Base-by-base conservation (phyloP, 441 rosid genomes). In the Melastoma candidum region DNA sequence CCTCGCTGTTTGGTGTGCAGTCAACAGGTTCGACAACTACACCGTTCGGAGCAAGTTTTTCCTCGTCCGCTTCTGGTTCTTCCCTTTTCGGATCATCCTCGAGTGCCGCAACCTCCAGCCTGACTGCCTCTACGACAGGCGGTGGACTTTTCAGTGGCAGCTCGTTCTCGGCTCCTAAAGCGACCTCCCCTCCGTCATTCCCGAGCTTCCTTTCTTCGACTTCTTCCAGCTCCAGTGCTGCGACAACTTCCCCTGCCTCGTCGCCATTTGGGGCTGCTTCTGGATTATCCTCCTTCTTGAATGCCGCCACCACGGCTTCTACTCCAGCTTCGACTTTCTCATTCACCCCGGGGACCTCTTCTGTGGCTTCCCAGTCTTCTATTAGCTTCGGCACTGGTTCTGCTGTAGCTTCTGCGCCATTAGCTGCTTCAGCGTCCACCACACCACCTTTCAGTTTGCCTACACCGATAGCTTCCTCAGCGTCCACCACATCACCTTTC, bases 61-160 rank as follows among this genome's bases (percentile, higher is more conserved):
- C 66, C 2, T 59, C 69, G 14, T 44, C 73, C 1, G 36, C 66
- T 41, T 49, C 76, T 25, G 24, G 68, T 12, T 46, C 74, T 1
- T 59, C 71, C 17, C 51, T 68, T 58, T 76, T 73, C 52, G 75
- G 73, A 47, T 26, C 60, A 12, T 45, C 67, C 11, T 44, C 75
- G 0, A 65, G 80, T 49, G 49, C 36, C 3, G 7, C 72, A 44
- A 60, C 78, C 26, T 26, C 68, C 4, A 48, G 57, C 1, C 58
- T 59, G 54, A 57, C 76, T 26, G 57, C 68, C 41, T 22, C 70
- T 39, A 17, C 71, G 44, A 59, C 73, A 14, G 3, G 69, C 24
- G 27, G 54, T 13, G 36, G 36, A 29, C 36, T 29, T 29, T 29
- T 29, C 36, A 29, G 36, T 29, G 36, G 36, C 36, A 29, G 36